phyloP scores from a whole-genome alignment of 495 filamentous ascomycete species.

The Podospora sp. region DNA sequence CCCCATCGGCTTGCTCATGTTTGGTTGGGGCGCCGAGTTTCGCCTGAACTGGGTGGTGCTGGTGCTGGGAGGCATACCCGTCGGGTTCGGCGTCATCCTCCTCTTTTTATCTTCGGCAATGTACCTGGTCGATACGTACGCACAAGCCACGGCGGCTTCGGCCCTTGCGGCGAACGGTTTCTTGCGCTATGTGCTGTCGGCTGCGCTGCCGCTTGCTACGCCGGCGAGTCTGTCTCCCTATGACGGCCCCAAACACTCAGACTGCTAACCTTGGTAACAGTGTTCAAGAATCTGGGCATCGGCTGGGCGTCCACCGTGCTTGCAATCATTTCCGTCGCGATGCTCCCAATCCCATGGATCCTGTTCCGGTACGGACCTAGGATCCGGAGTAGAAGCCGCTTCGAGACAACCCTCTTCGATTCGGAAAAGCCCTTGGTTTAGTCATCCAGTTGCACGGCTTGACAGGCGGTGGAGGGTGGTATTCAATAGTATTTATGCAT shows the following conservation, averaged over 20 bases:
- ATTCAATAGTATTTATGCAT: background rate
- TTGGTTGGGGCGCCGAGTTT: background rate
- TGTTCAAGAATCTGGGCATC: background rate
- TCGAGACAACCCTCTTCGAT: conserved; percentile 2
- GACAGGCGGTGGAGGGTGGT: background rate
- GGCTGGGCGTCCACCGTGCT: background rate
- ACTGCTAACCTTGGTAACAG: background rate
- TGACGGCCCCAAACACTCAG: background rate
- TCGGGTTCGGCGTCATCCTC: background rate
- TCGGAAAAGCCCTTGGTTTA: background rate
- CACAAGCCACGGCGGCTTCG: conserved; percentile 1
- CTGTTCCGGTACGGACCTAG: conserved; percentile 2
- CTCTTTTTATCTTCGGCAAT: conserved; percentile 1
- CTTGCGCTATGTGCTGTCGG: background rate
- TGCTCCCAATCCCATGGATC: conserved; percentile 6
- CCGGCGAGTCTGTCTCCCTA: background rate
- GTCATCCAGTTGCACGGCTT: background rate
- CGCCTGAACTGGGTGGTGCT: conserved; percentile 2
- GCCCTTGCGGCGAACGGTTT: background rate
- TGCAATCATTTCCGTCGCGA: background rate
- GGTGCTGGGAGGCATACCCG: background rate
- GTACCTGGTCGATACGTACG: conserved; percentile 5
- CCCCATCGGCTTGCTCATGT: conserved; percentile 1
- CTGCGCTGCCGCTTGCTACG: background rate
- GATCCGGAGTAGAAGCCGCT: conserved; percentile 1